Evolutionary conservation across 441 rosid genomes (phyloP), one percentile per base, ranked within the genome.

Genomic region (Manihot esculenta): DNA sequence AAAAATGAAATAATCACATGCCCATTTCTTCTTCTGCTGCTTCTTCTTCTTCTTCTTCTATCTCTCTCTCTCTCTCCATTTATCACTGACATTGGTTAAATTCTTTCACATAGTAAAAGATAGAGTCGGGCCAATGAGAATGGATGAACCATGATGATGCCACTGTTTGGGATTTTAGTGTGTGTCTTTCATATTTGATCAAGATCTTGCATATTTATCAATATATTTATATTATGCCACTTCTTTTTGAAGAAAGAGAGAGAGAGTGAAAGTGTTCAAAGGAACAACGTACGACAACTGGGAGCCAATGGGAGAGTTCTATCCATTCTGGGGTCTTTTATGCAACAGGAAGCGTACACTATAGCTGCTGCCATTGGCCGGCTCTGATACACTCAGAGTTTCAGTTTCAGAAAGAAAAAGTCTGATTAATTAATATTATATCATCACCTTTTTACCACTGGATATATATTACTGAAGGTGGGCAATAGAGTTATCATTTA

Each of bases 201-300:
- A 78, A 82, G 80, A 88, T 82, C 86, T 81, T 84, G 83, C 73
- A 61, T 80, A 79, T 83, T 78, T 83, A 81, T 69, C n/a, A n/a
- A n/a, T n/a, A n/a, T n/a, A n/a, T n/a, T n/a, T n/a, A n/a, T 77
- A 75, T 71, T 67, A 71, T 77, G 82, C 75, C 81, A 87, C 68
- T 74, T 69, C 8, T 72, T 51, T 23, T 41, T 6, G 23, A 70
- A 78, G 78, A 76, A 35, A 67, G 57, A 65, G 60, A 66, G 66
- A 64, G 30, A 41, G 33, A 72, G 73, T 45, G 55, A 66, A 5
- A 42, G 69, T 59, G 56, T 3, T 60, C 49, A 69, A 68, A 70
- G 58, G 73, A 76, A 76, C 71, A 69, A 67, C 30, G 89, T 82
- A 90, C 82, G 78, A 53, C 24, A 71, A 61, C 67, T 71, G 77